Percentiles rank a stretch among this genome's conserved stretches.
These are phyloP conservation scores for Salix caprea DNA, from an alignment of 345 rosid species.

Conservation along the genomic window DNA sequence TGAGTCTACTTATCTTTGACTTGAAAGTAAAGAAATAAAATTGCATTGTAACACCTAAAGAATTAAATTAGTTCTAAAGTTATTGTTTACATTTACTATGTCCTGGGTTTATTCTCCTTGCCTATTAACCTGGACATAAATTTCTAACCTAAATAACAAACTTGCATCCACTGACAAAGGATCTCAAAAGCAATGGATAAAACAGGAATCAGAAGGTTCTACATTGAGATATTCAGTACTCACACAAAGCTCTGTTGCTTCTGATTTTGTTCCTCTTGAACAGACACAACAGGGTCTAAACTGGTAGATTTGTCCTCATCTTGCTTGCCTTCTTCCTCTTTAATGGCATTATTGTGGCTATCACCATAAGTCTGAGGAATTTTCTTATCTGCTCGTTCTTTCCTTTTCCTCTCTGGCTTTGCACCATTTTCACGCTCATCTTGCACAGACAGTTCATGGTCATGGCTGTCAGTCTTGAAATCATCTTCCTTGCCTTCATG, in stretches of 20 bases:
- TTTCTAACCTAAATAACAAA: background rate
- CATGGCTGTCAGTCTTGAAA: background rate
- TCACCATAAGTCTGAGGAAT: slow-evolving; percentile 1
- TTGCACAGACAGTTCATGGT: background rate
- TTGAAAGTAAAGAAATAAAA: background rate
- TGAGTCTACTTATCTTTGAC: background rate
- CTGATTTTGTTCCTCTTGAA: slow-evolving; percentile 22
- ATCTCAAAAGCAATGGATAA: background rate
- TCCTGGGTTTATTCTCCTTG: too few relatives aligned
- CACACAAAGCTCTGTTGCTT: slow-evolving; percentile 21
- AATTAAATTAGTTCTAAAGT: too few relatives aligned
- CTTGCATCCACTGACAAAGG: background rate
- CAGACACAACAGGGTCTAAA: background rate
- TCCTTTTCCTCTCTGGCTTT: slow-evolving; percentile 19
- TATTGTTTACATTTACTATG: too few relatives aligned
- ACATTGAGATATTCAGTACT: background rate
- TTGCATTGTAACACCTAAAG: background rate
- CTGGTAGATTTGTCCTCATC: slow-evolving; percentile 6
- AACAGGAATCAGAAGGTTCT: background rate
- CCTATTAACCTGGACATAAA: background rate
- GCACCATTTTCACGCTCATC: slow-evolving; percentile 1
- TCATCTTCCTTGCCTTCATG: background rate
- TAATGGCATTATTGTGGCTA: background rate
- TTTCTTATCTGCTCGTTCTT: background rate
- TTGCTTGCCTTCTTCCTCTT: background rate